phyloP scores from a whole-genome alignment of 2,329 filamentous ascomycete species.

The Aspergillus fumigatus region DNA sequence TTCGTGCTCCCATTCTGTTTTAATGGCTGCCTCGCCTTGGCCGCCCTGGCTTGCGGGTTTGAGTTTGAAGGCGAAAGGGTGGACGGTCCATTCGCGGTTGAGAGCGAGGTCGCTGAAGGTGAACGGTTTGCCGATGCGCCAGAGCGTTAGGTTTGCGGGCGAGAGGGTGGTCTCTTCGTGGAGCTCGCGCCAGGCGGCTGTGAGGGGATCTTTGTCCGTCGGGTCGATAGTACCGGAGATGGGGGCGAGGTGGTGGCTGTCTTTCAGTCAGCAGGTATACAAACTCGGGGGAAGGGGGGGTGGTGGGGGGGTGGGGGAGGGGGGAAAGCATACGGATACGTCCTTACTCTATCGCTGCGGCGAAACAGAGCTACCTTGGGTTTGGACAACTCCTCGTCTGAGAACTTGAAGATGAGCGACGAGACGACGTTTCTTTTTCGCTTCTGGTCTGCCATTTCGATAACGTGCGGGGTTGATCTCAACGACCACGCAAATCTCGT shows the following conservation, averaged over 20 bases:
- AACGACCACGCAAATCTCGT: not conserved
- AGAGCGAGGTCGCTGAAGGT: conserved; percentile 51
- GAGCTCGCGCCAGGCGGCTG: conserved; percentile 60
- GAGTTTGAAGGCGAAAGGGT: conserved; percentile 56
- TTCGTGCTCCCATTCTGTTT: conserved; percentile 60
- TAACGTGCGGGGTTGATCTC: not conserved
- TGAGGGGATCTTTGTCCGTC: conserved; percentile 49
- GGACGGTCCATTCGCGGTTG: conserved; percentile 57
- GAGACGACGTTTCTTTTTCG: conserved; percentile 39
- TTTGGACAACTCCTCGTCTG: conserved; percentile 13
- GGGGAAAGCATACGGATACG: conserved; percentile 49
- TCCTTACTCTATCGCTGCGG: conserved; percentile 55
- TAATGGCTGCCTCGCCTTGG: conserved; percentile 44
- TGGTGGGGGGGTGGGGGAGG: too few species aligned
- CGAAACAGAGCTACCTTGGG: conserved; percentile 58
- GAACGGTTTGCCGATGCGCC: conserved; percentile 57
- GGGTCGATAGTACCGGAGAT: conserved; percentile 59
- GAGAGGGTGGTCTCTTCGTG: conserved; percentile 58
- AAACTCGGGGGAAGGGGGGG: too few species aligned
- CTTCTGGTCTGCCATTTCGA: conserved; percentile 2
- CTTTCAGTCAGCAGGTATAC: not conserved
- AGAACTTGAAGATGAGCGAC: conserved; percentile 38
- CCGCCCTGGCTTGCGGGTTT: conserved; percentile 30
- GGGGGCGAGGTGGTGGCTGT: conserved; percentile 55
- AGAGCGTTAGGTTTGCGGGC: conserved; percentile 43